A percentile compares a stretch with the other conserved stretches of the same genome.
These are phyloP conservation scores for Chytriomyces sp. DNA, from an alignment of 192 early-diverging fungal genomes.

Conservation along the genomic window DNA sequence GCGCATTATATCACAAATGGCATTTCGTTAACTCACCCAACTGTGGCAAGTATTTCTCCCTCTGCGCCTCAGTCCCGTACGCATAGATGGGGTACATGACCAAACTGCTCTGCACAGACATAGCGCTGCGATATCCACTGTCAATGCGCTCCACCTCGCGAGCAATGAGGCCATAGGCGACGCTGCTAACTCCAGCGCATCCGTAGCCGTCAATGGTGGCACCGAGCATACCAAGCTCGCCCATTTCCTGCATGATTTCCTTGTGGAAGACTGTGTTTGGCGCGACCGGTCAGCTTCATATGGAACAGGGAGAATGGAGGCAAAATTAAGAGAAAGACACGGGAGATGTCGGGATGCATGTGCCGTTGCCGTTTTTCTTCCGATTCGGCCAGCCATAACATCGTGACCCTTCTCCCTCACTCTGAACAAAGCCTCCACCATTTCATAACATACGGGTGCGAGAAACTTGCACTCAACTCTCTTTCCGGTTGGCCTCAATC, in stretches of 20 bases:
- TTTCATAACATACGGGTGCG: too few species aligned
- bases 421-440: too few species aligned
- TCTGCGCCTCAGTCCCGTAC: conserved; percentile 86
- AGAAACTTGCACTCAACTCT: too few species aligned
- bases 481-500: conserved; percentile 79
- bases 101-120: conserved; percentile 96
- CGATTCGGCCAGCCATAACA: too few species aligned
- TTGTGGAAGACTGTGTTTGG: conserved; percentile 80
- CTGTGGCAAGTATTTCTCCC: conserved; percentile 88
- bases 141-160: conserved; percentile 96
- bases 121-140: conserved; percentile 94
- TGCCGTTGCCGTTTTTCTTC: too few species aligned
- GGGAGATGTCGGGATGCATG: too few species aligned
- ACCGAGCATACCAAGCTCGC: conserved; percentile 88
- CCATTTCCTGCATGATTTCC: conserved; percentile 92
- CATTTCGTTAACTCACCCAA: too few species aligned
- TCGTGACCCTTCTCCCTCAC: too few species aligned
- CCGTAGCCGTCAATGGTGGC: conserved; percentile 94
- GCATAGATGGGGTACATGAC: conserved; percentile 99
- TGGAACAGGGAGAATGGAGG: too few species aligned
- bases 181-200: conserved; percentile 95
- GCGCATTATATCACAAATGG: too few species aligned
- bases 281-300: too few species aligned
- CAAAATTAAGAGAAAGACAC: too few species aligned
- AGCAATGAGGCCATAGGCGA: conserved; percentile 94